Evolutionary conservation across 768 basidiomycete genomes (phyloP), one percentile per base, ranked within the genome.

Genomic region (Candolleomyces eurysporus): DNA sequence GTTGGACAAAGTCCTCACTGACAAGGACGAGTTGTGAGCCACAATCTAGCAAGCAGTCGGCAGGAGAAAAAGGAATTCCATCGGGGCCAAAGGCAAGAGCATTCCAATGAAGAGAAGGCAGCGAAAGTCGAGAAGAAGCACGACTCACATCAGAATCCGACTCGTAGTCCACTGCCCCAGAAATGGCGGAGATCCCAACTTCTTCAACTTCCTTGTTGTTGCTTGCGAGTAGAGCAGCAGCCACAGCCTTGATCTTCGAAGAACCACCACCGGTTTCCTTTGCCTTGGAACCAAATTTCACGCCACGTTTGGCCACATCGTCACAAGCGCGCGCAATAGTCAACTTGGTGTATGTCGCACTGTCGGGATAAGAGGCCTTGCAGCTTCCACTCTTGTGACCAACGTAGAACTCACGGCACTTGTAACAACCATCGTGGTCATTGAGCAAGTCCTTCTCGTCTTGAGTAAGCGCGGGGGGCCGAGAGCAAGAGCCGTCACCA

Each of bases 261-360:
- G 66, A 43, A 0, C 78, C 64, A 22, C 75, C 63, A 3, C 74
- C 71, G 0, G 65, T 67, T n/a, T 67, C 0, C 76, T 62, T 0
- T 66, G 54, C 0, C 72, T 79, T 58, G 80, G 79, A 53, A 77
- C 79, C 49, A 78, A 81, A 0, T 45, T 50, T 10, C 70, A 68
- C 9, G 73, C 13, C n/a, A 45, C 14, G 14, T 45, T 45, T 26
- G 26, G 26, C n/a, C 2, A 4, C 43, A 45, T 45, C 43, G 43
- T 26, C 26, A 26, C 26, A 4, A 26, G 26, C 26, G 26, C 26
- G 26, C 26, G 43, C 4, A n/a, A 45, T n/a, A n/a, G 43, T 45
- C 43, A 45, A n/a, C 13, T 13, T 45, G 14, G 13, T 45, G 43
- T 45, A 45, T 3, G 43, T 45, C 14, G 43, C 43, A n/a, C 43